These are phyloP conservation scores for Plectosphaerella cucumerina DNA, from an alignment of 2,329 filamentous ascomycete species.

Conservation along the genomic window DNA sequence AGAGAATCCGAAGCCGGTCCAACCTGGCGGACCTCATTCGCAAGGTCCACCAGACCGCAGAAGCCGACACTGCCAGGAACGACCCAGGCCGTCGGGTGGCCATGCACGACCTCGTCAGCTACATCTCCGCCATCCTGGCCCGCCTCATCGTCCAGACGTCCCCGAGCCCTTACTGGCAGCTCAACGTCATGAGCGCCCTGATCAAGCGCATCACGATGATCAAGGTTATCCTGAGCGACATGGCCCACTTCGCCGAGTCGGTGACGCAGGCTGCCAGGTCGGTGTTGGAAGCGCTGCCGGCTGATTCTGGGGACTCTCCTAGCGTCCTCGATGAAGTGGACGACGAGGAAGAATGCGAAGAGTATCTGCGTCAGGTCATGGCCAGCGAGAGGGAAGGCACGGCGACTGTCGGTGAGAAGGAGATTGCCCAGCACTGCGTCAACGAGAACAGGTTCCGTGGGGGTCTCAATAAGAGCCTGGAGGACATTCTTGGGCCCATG, in stretches of 20 bases:
- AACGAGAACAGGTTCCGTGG: conserved; percentile 7
- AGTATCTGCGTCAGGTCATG: conserved; percentile 2
- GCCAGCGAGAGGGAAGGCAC: neutral
- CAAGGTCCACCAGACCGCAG: neutral
- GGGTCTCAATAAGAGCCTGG: conserved; percentile 3
- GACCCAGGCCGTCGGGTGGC: neutral
- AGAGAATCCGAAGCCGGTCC: neutral
- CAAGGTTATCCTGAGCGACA: conserved; percentile 6
- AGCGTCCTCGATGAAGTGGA: neutral
- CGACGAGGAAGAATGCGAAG: conserved; percentile 6
- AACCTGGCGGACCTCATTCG: neutral
- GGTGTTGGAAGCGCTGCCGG: no score
- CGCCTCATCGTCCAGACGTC: conserved; percentile 8
- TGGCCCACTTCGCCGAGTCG: neutral
- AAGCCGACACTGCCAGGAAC: neutral
- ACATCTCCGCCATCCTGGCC: conserved; percentile 11
- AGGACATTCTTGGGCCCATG: neutral
- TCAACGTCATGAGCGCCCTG: conserved; percentile 6
- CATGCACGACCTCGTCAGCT: conserved; percentile 8
- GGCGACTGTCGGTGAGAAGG: neutral
- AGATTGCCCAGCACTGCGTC: conserved; percentile 6
- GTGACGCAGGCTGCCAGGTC: neutral
- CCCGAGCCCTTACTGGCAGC: conserved; percentile 5
- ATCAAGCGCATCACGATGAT: conserved; percentile 6
- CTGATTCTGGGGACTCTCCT: no score